phyloP scores from a whole-genome alignment of 805 yeast genomes.

The Wickerhamomyces alni region DNA sequence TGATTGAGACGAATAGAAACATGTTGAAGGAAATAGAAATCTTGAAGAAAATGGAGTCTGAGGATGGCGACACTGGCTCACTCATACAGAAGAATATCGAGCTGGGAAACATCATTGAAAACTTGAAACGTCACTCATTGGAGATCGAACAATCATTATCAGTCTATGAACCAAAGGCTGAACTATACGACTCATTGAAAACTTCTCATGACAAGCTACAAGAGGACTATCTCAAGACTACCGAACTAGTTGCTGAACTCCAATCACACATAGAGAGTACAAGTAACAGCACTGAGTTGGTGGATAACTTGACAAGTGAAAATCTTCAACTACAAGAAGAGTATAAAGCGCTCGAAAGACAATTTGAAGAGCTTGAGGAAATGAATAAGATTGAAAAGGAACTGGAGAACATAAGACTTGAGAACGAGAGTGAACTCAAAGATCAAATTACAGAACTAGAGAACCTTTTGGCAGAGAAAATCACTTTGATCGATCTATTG shows the following conservation, averaged over 20 bases:
- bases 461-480: conserved; percentile 13
- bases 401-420: conserved; percentile 36
- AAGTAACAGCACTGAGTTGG: conserved; percentile 25
- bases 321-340: conserved; percentile 30
- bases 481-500: conserved; percentile 5
- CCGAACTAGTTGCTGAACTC: conserved; percentile 21
- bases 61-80: not conserved
- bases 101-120: not conserved
- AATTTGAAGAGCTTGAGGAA: conserved; percentile 42
- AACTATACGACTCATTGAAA: not conserved
- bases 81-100: not conserved
- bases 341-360: conserved; percentile 27
- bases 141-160: not conserved
- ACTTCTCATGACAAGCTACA: conserved; percentile 1
- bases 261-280: conserved; percentile 24
- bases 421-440: conserved; percentile 38
- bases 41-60: conserved; percentile 6
- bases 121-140: not conserved
- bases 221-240: conserved; percentile 5
- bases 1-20: conserved; percentile 5
- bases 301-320: conserved; percentile 30
- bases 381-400: conserved; percentile 44
- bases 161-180: not conserved
- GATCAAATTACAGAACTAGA: conserved; percentile 28
- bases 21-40: conserved; percentile 15